Percentiles rank a stretch among this genome's conserved stretches.
Evolutionary conservation across 768 basidiomycete genomes (phyloP).

Genomic region (Mycena epipterygia): DNA sequence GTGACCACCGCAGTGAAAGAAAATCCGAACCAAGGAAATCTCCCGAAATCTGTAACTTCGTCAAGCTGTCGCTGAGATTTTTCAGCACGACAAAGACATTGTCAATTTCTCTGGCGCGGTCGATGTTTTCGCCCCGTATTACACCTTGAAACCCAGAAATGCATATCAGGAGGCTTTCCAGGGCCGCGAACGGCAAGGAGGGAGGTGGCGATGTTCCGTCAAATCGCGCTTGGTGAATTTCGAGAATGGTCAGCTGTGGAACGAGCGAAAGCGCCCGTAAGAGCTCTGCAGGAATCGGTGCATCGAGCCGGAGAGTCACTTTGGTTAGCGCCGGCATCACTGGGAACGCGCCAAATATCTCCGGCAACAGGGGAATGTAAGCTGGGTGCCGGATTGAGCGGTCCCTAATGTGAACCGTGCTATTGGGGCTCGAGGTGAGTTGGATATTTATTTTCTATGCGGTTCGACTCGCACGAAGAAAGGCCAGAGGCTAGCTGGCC

Average conservation of each 20-base stretch:
- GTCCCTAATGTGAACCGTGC: constrained; percentile 7
- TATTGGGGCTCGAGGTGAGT: background rate
- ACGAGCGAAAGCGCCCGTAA: background rate
- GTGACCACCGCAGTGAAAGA: background rate
- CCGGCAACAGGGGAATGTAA: background rate
- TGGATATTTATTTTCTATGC: background rate
- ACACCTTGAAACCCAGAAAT: constrained; percentile 8
- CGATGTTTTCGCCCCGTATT: background rate
- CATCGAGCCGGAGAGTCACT: background rate
- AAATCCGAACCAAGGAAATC: constrained; percentile 6
- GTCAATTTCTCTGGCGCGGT: background rate
- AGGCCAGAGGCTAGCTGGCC: background rate
- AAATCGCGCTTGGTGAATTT: constrained; percentile 14
- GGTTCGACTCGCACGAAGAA: background rate
- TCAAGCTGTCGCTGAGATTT: background rate
- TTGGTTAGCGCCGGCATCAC: background rate
- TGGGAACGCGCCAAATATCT: background rate
- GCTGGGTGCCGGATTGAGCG: background rate
- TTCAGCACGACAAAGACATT: background rate
- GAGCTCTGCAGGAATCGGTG: background rate
- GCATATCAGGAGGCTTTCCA: background rate
- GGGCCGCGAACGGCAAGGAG: background rate
- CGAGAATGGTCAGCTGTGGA: background rate
- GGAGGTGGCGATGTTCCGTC: background rate
- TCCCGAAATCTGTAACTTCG: background rate